Evolutionary conservation across 2,329 filamentous ascomycete genomes (phyloP), one percentile per base, ranked within the genome.

Genomic region (Claviceps purpurea): DNA sequence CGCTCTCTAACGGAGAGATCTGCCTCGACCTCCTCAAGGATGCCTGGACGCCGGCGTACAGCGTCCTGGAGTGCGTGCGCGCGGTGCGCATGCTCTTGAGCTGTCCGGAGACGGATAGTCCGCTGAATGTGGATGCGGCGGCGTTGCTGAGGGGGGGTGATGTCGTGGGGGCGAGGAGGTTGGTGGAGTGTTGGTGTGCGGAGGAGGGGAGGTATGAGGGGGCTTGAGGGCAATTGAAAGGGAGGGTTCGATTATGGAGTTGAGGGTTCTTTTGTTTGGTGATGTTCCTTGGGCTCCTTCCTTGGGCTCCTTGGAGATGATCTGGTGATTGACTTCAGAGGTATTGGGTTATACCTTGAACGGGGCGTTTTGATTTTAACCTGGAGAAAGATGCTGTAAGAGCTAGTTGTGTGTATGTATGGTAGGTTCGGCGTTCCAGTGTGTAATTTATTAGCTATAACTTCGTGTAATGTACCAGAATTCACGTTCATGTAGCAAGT

Each of bases 1-100:
- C 74, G 50, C 73, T 78, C 56, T 61, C 76, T 59, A 89, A 81
- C 2, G 93, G 93, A 59, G 90, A 96, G 69, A 93, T 98, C 64
- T 98, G 93, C 67, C 80, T 97, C 30, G 93, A 96, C 64, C 76
- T 97, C 56, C 75, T 98, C 54, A 77, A 78, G 63, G 77, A 84
- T 52, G 77, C 78, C 18, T 97, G 91, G 91, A 85, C 87, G 54
- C 87, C 90, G 1, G 82, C 88, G 18, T 93, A 95, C 68, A 90
- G 84, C 42, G 77, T 97, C 20, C 77, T 84, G 39, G 79, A 84
- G 61, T 85, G 84, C 55, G 71, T 91, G 61, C 83, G 85, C 60
- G 81, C 81, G 47, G 77, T 91, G 57, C 79, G 85, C 58, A 77
- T 86, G 71, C 73, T 93, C 60, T 72, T 71, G 52, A 59, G 66